Evolutionary conservation across 345 rosid species (phyloP), one percentile per base, ranked within the genome.

Genomic region (Citrus trifoliata): DNA sequence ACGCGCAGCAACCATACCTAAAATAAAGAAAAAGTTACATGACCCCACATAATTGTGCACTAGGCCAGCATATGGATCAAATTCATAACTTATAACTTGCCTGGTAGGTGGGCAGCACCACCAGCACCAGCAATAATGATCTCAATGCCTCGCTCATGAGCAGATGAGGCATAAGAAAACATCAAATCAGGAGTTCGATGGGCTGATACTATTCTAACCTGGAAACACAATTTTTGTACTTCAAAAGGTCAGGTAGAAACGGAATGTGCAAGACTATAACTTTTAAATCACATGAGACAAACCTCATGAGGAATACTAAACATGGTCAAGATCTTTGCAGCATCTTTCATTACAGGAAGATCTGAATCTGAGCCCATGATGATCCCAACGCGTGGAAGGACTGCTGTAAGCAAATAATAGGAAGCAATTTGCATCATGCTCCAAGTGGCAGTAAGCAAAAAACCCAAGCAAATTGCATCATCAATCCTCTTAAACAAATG

Each of bases 41-140:
- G 33, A 66, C 38, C n/a, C 19, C 40, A 76, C 3, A n/a, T 18
- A 74, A 32, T 46, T 37, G 66, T 70, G 63, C 46, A 30, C 24
- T 5, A 1, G 12, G 61, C 71, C 5, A 58, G 25, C 32, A 67
- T 25, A 30, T 66, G 28, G 10, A 67, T 27, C 9, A 46, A 46
- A 46, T 46, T 46, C 51, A 6, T 67, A 25, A n/a, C 28, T 8
- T 60, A 32, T 9, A 55, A 83, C 88, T 87, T 71, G 72, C 98
- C 97, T 82, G 98, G 98, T 74, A 96, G 88, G 87, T 96, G 99
- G 62, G 98, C 98, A 64, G 99, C 98, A 71, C 98, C 99, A 81
- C 99, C 98, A 80, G 99, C 99, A 71, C 98, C 99, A 56, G 98
- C 98, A 67, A 96, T 92, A 80, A 94, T 94, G 62, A 96, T 84